Conservation (phyloP, 371 early-diverging fungal genomes). For the Dentiscutata heterogama region DNA sequence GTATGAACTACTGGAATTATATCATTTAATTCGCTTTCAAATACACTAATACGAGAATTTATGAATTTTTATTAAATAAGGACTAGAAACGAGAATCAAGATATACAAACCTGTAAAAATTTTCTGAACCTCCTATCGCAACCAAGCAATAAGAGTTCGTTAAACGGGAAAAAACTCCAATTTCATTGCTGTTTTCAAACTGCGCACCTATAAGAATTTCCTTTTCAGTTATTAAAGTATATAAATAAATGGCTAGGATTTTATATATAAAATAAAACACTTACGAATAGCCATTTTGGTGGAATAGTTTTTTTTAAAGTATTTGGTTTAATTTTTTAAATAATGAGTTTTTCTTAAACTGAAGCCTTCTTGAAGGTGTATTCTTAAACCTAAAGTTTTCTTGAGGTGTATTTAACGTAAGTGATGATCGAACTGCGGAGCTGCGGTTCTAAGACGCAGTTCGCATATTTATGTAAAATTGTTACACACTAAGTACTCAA, state of each 20-base stretch:
- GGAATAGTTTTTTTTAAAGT: too few species aligned
- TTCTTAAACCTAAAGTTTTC: too few species aligned
- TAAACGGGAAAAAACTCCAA: slow-evolving; percentile 98
- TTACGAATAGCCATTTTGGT: slow-evolving; percentile 27
- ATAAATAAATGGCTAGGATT: too few species aligned
- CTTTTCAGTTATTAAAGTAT: too few species aligned
- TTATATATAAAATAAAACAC: background rate
- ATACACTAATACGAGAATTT: slow-evolving; percentile 71
- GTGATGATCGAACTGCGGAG: too few species aligned
- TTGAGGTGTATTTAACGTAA: too few species aligned
- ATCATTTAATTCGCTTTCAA: slow-evolving; percentile 95
- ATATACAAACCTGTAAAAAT: slow-evolving; percentile 89
- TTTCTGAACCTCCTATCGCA: slow-evolving; percentile 98
- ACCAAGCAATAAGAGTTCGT: slow-evolving; percentile 99
- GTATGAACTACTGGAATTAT: slow-evolving; percentile 99
- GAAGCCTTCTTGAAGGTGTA: too few species aligned
- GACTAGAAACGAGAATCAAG: slow-evolving; percentile 13
- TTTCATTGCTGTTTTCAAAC: slow-evolving; percentile 99
- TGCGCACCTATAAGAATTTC: slow-evolving; percentile 74
- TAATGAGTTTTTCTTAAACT: too few species aligned
- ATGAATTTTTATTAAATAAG: slow-evolving; percentile 43
- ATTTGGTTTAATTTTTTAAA: too few species aligned
- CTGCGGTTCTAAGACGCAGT: too few species aligned
- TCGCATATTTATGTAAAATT: too few species aligned
- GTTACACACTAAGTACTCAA: too few species aligned